A percentile compares a stretch with the other conserved stretches of the same genome.
Conservation (phyloP, 2,329 filamentous ascomycete genomes). For the Zymoseptoria brevis region DNA sequence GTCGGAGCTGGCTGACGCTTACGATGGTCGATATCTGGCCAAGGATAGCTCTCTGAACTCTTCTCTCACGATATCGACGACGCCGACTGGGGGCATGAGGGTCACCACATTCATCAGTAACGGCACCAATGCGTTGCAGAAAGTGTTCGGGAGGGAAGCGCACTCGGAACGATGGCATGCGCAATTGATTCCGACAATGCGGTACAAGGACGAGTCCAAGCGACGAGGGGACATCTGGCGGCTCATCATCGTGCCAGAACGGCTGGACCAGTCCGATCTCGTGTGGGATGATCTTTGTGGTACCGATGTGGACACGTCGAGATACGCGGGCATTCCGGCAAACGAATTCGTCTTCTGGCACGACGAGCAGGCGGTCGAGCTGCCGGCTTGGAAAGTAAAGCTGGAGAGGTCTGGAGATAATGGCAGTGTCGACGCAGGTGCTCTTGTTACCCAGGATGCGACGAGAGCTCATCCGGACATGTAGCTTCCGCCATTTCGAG, state of each 20-base stretch:
- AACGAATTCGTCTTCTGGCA: conserved; percentile 13
- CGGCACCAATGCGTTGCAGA: conserved; percentile 7
- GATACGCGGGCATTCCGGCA: conserved; percentile 6
- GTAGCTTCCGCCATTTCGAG: neutral
- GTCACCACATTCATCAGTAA: conserved; percentile 11
- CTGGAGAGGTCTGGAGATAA: neutral
- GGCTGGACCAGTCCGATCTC: neutral
- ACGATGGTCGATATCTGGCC: conserved; percentile 4
- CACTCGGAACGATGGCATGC: conserved; percentile 3
- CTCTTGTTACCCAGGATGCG: neutral
- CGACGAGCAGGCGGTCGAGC: conserved; percentile 2
- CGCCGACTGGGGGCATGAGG: conserved; percentile 3
- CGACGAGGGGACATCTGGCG: conserved; percentile 11
- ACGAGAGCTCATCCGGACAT: neutral
- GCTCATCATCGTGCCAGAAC: conserved; percentile 4
- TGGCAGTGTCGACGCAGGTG: neutral
- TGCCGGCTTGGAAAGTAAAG: conserved; percentile 15
- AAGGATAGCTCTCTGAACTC: conserved; percentile 6
- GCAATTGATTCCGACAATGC: conserved; percentile 7
- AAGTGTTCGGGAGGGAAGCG: neutral
- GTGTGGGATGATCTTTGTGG: conserved; percentile 5
- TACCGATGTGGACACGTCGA: conserved; percentile 6
- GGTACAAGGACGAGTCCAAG: conserved; percentile 4
- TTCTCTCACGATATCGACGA: conserved; percentile 2
- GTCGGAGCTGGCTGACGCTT: conserved; percentile 1